Percentiles rank a stretch among this genome's conserved stretches.
Evolutionary conservation across 164 flowering plant species (phyloP).

Genomic region (Piper longum): DNA sequence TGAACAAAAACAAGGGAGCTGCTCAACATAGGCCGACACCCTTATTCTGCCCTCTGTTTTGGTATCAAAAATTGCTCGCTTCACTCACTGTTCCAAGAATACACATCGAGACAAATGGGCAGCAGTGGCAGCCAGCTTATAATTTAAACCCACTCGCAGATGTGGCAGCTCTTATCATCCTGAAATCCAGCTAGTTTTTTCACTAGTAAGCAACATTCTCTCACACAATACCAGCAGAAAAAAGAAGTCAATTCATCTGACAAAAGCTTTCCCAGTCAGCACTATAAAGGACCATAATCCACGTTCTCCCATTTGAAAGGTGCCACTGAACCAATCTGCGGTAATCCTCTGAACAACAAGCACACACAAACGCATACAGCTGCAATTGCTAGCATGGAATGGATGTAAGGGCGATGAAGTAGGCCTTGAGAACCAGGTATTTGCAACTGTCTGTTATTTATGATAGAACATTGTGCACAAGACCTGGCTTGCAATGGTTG

Average conservation of each 20-base stretch:
- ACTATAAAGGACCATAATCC: slow-evolving; percentile 25
- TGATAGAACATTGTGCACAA: slow-evolving; percentile 43
- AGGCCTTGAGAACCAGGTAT: slow-evolving; percentile 38
- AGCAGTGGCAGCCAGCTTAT: too few species aligned
- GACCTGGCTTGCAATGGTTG: slow-evolving; percentile 14
- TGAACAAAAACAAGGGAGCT: neutral
- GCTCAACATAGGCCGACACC: neutral
- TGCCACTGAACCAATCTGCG: slow-evolving; percentile 32
- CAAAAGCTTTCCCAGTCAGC: neutral
- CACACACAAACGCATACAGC: slow-evolving; percentile 91
- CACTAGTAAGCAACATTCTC: too few species aligned
- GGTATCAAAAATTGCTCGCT: too few species aligned
- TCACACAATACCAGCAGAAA: too few species aligned
- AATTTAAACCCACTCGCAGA: too few species aligned
- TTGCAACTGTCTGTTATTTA: slow-evolving; percentile 18
- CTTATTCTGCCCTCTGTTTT: too few species aligned
- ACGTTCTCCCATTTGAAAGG: slow-evolving; percentile 67
- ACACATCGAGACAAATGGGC: too few species aligned
- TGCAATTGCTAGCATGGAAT: slow-evolving; percentile 73
- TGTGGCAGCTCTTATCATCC: too few species aligned
- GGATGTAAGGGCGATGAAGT: slow-evolving; percentile 59
- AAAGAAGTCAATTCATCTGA: too few species aligned
- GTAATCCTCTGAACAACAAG: slow-evolving; percentile 48
- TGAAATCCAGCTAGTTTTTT: too few species aligned
- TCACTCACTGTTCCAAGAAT: too few species aligned